Base-by-base conservation (phyloP, 1,284 basidiomycete species). In the Pseudozyma hubeiensis region DNA sequence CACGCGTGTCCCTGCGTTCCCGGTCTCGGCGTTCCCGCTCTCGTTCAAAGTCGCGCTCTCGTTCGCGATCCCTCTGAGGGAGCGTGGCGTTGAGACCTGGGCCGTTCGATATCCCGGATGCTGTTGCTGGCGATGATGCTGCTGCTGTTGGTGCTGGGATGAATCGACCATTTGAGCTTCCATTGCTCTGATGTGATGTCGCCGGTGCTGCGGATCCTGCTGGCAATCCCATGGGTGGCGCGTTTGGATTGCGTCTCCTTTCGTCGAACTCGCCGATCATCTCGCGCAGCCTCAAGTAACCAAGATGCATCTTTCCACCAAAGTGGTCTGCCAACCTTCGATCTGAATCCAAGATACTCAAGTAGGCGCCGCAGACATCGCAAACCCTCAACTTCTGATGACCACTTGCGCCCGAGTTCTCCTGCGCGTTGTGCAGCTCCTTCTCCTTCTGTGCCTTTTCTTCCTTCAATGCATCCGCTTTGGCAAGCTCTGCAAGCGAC, bases 291-390 rank as follows among this genome's bases (percentile, higher is more conserved):
- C 98, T 94, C 85, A 97, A 93, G 86, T 99, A 99, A 10, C 97
- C 97, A 80, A 99, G 86, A 87, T 99, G 97, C 94, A 99, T 97
- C 94, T 99, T 99, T 80, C 97, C 97, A 86, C 97, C 97, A 87
- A 99, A 99, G 86, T 99, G 97, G 87, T 99, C 97, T 53, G 97
- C 97, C 72, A 99, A 88, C 85, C 97, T 93, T 85, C 97, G 91
- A 87, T 99, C 97, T 69, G 95, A 98, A 86, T 99, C 97, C 64
- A 99, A 88, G 33, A 99, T 93, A 35, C 93, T 97, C 48, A 99
- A 88, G 87, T 99, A 99, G 19, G 97, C 97, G 82, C 97, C 97
- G 85, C 97, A 99, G 41, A 98, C 95, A 87, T 99, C 97, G 87
- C 97, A 99, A 30, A 99, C 97, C 74, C 97, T 91, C 80, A 99